These are phyloP conservation scores for Sporobolomyces phaffii DNA, from an alignment of 768 basidiomycete species.

Conservation along the genomic window DNA sequence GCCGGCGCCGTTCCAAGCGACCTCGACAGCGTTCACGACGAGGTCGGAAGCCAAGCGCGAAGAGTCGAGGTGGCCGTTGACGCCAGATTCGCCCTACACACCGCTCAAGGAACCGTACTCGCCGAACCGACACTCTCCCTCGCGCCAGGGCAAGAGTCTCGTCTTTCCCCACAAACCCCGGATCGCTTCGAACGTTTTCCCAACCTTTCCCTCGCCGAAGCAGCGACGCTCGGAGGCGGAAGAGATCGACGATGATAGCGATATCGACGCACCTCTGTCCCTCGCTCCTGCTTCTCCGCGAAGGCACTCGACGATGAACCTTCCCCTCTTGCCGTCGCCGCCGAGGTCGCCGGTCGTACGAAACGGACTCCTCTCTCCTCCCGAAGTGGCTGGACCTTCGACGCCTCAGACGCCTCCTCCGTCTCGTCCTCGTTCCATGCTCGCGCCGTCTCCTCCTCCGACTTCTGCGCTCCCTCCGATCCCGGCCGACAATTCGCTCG, in stretches of 20 bases:
- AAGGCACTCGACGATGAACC: background rate
- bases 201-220: background rate
- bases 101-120: conserved; percentile 11
- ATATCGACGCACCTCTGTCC: background rate
- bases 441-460: conserved; percentile 4
- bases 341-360: background rate
- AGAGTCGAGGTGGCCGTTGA: conserved; percentile 6
- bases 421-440: conserved; percentile 1
- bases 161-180: conserved; percentile 10
- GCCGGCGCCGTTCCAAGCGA: background rate
- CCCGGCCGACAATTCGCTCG: conserved; percentile 2
- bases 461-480: conserved; percentile 1
- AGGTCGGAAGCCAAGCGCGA: background rate
- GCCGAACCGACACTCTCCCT: background rate
- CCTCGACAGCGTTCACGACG: background rate
- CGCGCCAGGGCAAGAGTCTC: conserved; percentile 1
- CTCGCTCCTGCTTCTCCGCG: background rate
- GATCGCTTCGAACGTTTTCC: background rate
- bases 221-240: background rate
- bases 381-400: background rate
- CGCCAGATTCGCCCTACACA: conserved; percentile 8
- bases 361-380: conserved; percentile 5
- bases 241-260: conserved; percentile 7
- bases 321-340: background rate
- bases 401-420: conserved; percentile 8